phyloP scores from a whole-genome alignment of 2,329 filamentous ascomycete genomes.

The Capronia americana region DNA sequence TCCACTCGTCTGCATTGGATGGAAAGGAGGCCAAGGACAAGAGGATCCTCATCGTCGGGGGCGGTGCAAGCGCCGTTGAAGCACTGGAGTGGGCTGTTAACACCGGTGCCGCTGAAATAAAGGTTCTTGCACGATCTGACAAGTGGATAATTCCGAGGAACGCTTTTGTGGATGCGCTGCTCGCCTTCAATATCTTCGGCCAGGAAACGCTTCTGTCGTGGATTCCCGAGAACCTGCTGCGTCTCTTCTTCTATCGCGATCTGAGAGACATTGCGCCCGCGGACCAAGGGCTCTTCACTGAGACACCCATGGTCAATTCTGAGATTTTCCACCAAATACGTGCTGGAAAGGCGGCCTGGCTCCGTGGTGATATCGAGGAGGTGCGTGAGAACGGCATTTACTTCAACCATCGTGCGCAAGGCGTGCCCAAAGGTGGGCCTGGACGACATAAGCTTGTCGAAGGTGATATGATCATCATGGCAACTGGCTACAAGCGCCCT shows the following conservation, averaged over 20 bases:
- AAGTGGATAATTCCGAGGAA: conserved; percentile 91
- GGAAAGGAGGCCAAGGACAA: conserved; percentile 76
- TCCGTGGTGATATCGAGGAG: conserved; percentile 77
- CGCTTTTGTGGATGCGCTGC: conserved; percentile 72
- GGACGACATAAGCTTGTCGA: conserved; percentile 70
- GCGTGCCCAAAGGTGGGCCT: conserved; percentile 77
- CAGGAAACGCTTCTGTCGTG: conserved; percentile 76
- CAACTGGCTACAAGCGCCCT: conserved; percentile 80
- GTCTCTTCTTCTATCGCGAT: conserved; percentile 82
- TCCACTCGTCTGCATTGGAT: conserved; percentile 77
- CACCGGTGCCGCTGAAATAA: conserved; percentile 70
- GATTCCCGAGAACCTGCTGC: conserved; percentile 77
- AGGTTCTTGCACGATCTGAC: conserved; percentile 76
- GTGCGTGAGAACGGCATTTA: conserved; percentile 69
- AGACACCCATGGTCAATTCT: conserved; percentile 87
- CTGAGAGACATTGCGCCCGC: conserved; percentile 74
- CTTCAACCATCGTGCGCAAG: conserved; percentile 74
- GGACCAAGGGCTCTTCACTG: conserved; percentile 74
- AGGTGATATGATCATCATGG: conserved; percentile 80
- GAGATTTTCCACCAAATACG: conserved; percentile 79
- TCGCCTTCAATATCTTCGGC: conserved; percentile 79
- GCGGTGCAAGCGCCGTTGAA: conserved; percentile 81
- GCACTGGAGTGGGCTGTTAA: conserved; percentile 78
- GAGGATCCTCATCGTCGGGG: conserved; percentile 76
- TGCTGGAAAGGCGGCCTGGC: conserved; percentile 74